These are phyloP conservation scores for Myochromella boudieri DNA, from an alignment of 768 basidiomycete species.

Conservation along the genomic window DNA sequence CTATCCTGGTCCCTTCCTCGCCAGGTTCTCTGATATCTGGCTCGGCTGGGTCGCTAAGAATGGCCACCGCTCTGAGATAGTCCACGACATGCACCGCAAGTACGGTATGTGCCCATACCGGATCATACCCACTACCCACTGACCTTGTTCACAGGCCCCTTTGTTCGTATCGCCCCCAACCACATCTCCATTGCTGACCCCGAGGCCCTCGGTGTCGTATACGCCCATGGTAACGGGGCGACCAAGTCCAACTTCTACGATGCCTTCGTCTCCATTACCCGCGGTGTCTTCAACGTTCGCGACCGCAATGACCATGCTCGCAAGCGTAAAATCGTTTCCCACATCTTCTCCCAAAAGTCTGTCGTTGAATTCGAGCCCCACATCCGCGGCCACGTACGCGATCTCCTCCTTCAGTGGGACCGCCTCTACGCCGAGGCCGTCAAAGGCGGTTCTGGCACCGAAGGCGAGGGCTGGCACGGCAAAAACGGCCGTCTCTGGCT, in stretches of 20 bases:
- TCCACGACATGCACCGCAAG: slow-evolving; percentile 72
- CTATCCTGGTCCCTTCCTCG: slow-evolving; percentile 69
- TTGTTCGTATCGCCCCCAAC: slow-evolving; percentile 74
- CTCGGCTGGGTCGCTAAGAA: slow-evolving; percentile 59
- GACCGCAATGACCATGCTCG: slow-evolving; percentile 78
- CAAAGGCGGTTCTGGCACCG: slow-evolving; percentile 55
- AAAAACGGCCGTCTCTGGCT: slow-evolving; percentile 66
- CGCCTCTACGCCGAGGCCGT: slow-evolving; percentile 53
- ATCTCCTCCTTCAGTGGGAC: slow-evolving; percentile 76
- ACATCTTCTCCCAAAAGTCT: slow-evolving; percentile 82
- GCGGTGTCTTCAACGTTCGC: slow-evolving; percentile 79
- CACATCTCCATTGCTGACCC: slow-evolving; percentile 79
- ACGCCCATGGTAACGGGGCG: slow-evolving; percentile 83
- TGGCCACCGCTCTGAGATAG: slow-evolving; percentile 75
- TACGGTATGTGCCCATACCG: slow-evolving; percentile 52
- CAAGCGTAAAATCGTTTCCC: slow-evolving; percentile 89
- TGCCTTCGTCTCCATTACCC: slow-evolving; percentile 72
- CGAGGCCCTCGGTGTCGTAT: slow-evolving; percentile 70
- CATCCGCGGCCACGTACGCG: slow-evolving; percentile 56
- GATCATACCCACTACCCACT: background rate
- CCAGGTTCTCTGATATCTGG: slow-evolving; percentile 75
- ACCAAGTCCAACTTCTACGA: slow-evolving; percentile 80
- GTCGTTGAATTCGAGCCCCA: slow-evolving; percentile 87
- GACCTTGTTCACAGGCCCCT: slow-evolving; percentile 40
- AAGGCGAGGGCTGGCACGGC: slow-evolving; percentile 70